A percentile compares a stretch with the other conserved stretches of the same genome.
Evolutionary conservation across 257 asterid genomes (phyloP).

Genomic region (Solanum dulcamara): DNA sequence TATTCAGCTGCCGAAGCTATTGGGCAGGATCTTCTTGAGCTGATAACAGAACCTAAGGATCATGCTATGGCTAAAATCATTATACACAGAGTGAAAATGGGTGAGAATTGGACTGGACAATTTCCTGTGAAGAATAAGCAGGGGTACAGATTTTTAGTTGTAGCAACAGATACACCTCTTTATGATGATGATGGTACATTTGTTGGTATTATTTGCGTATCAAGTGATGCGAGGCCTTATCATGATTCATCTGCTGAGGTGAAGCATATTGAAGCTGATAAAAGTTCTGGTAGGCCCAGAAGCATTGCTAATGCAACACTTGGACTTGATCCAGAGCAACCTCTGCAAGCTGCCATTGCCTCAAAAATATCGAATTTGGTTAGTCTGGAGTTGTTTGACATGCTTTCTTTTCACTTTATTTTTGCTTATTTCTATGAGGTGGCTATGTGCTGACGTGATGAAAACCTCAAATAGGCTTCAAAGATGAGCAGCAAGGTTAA

Average conservation of each 20-base stretch:
- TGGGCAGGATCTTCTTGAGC: slow-evolving; percentile 45
- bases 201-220: slow-evolving; percentile 60
- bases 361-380: slow-evolving; percentile 82
- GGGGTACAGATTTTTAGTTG: slow-evolving; percentile 44
- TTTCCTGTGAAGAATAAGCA: slow-evolving; percentile 60
- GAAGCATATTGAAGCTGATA: slow-evolving; percentile 17
- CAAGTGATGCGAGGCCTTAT: slow-evolving; percentile 49
- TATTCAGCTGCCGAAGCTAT: slow-evolving; percentile 62
- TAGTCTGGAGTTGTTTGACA: slow-evolving; percentile 12
- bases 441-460: slow-evolving; percentile 18
- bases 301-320: slow-evolving; percentile 42
- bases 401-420: background rate
- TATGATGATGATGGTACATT: slow-evolving; percentile 65
- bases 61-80: slow-evolving; percentile 32
- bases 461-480: slow-evolving; percentile 49
- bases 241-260: slow-evolving; percentile 30
- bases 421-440: background rate
- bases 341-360: slow-evolving; percentile 73
- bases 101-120: slow-evolving; percentile 82
- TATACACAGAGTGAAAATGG: slow-evolving; percentile 36
- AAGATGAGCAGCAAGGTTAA: slow-evolving; percentile 81
- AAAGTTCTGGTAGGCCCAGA: slow-evolving; percentile 34
- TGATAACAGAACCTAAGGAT: slow-evolving; percentile 39
- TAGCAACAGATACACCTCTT: slow-evolving; percentile 67
- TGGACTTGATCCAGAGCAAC: slow-evolving; percentile 80